Percentiles rank a stretch among this genome's conserved stretches.
These are phyloP conservation scores for Aspergillus ibericus DNA, from an alignment of 2,329 filamentous ascomycete species.

Conservation along the genomic window DNA sequence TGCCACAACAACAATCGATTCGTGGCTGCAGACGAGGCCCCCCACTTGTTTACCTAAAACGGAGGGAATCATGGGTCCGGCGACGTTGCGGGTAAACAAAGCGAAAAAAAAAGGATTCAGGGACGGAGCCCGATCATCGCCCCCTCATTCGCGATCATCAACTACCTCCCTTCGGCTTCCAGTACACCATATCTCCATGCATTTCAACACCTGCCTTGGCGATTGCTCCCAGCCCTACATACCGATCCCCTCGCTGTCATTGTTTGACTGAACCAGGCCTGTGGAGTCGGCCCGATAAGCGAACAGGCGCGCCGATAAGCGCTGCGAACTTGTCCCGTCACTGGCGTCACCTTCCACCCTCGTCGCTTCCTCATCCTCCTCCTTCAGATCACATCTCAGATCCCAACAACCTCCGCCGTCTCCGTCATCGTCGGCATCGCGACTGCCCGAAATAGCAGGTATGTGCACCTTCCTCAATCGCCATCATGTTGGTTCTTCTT, in stretches of 20 bases:
- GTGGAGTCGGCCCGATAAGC: constrained; percentile 1
- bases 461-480: constrained; percentile 14
- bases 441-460: constrained; percentile 18
- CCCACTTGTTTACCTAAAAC: constrained; percentile 10
- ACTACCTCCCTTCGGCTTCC: neutral
- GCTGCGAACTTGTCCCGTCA: neutral
- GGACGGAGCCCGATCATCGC: constrained; percentile 6
- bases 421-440: constrained; percentile 15
- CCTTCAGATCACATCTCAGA: neutral
- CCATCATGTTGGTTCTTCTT: constrained; percentile 5
- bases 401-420: neutral
- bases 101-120: constrained; percentile 12
- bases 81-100: constrained; percentile 17
- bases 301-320: neutral
- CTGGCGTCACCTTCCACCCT: constrained; percentile 4
- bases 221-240: neutral
- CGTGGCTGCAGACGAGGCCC: neutral
- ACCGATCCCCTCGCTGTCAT: neutral
- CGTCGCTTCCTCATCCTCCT: neutral
- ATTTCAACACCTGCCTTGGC: neutral
- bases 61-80: constrained; percentile 11
- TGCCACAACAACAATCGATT: constrained; percentile 10
- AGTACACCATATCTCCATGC: neutral
- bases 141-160: neutral
- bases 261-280: neutral